Conservation (phyloP, 805 yeast genomes). For the Priceomyces haplophilus region DNA sequence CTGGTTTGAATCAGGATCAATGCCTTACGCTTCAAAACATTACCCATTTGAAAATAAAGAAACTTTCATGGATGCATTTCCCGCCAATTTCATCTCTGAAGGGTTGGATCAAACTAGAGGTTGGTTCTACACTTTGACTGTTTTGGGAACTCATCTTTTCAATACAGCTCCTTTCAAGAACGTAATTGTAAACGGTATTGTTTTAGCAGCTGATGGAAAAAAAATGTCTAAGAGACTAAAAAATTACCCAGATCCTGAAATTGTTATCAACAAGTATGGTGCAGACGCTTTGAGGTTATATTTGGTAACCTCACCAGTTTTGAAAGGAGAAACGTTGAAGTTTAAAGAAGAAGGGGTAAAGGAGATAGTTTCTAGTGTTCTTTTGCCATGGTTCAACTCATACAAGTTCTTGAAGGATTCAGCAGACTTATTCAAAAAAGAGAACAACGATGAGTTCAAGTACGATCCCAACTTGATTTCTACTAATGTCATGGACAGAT, state of each 20-base stretch:
- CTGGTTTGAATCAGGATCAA: slow-evolving; percentile 99
- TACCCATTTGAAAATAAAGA: slow-evolving; percentile 91
- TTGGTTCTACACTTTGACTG: slow-evolving; percentile 97
- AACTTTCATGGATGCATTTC: slow-evolving; percentile 70
- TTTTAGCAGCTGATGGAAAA: slow-evolving; percentile 96
- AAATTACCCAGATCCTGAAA: slow-evolving; percentile 93
- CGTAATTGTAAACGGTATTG: slow-evolving; percentile 94
- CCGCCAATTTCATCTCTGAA: slow-evolving; percentile 97
- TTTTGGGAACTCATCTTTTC: slow-evolving; percentile 92
- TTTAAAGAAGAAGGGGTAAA: slow-evolving; percentile 99
- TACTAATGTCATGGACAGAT: slow-evolving; percentile 92
- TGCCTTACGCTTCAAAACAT: slow-evolving; percentile 97
- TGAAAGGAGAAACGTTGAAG: slow-evolving; percentile 93
- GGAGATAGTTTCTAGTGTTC: slow-evolving; percentile 92
- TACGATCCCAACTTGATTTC: slow-evolving; percentile 65
- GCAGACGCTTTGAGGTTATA: slow-evolving; percentile 97
- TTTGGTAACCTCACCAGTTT: slow-evolving; percentile 94
- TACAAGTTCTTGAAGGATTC: slow-evolving; percentile 96
- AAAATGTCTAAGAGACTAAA: slow-evolving; percentile 98
- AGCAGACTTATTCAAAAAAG: slow-evolving; percentile 78
- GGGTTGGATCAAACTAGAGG: slow-evolving; percentile 99
- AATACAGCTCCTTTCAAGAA: slow-evolving; percentile 90
- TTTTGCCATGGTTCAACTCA: slow-evolving; percentile 98
- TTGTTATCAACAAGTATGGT: slow-evolving; percentile 83
- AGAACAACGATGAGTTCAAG: slow-evolving; percentile 63